phyloP scores from a whole-genome alignment of 1,284 basidiomycete species.

The Cryptococcus hybrid region DNA sequence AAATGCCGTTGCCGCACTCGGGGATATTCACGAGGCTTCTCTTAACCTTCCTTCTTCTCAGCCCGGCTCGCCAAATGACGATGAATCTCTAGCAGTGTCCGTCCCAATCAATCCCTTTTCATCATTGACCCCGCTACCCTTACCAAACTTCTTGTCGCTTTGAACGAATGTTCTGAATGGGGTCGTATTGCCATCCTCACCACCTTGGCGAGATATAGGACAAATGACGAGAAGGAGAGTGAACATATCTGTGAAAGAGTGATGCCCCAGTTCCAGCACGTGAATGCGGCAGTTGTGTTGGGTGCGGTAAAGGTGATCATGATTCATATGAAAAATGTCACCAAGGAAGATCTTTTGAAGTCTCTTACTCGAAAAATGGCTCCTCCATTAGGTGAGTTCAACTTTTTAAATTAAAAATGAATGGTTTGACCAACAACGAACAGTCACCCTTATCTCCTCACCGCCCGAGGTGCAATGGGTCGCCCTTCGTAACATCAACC shows the following conservation, averaged over 20 bases:
- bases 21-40: constrained; percentile 76
- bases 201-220: constrained; percentile 77
- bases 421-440: background rate
- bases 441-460: constrained; percentile 90
- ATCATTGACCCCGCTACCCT: constrained; percentile 76
- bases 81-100: constrained; percentile 56
- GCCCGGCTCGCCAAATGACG: constrained; percentile 33
- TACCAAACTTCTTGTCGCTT: constrained; percentile 86
- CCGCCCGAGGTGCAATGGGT: constrained; percentile 99
- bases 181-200: constrained; percentile 90
- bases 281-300: constrained; percentile 90
- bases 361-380: constrained; percentile 95
- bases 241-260: constrained; percentile 99
- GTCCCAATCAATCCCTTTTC: constrained; percentile 61
- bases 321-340: constrained; percentile 87
- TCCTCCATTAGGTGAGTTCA: constrained; percentile 67
- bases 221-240: constrained; percentile 85
- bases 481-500: constrained; percentile 90
- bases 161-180: constrained; percentile 99
- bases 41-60: constrained; percentile 33
- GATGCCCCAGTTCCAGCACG: constrained; percentile 97
- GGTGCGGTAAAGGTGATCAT: constrained; percentile 97
- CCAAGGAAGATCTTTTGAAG: constrained; percentile 80
- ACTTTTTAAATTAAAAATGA: background rate
- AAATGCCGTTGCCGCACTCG: constrained; percentile 94